A percentile compares a stretch with the other conserved stretches of the same genome.
Evolutionary conservation across 2,329 filamentous ascomycete genomes (phyloP).

Genomic region (Claviceps maximensis): DNA sequence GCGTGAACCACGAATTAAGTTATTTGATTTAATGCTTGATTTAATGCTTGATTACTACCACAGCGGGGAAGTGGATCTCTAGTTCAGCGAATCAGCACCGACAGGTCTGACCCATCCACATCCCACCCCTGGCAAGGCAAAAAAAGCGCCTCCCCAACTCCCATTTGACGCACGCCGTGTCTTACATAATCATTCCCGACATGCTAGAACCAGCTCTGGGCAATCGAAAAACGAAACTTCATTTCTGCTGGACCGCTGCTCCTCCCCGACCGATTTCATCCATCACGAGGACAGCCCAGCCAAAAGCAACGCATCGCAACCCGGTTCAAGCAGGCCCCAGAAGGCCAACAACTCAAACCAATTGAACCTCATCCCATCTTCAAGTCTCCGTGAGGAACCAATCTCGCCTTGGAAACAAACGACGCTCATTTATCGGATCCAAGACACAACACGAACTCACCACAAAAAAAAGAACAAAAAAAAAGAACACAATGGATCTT

Average conservation of each 20-base stretch:
- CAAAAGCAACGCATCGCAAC: background rate
- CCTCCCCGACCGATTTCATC: no score
- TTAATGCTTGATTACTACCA: no score
- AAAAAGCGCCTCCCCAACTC: background rate
- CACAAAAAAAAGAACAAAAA: constrained; percentile 1
- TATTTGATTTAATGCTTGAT: no score
- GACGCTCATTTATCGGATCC: background rate
- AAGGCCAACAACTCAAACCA: background rate
- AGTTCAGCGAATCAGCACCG: background rate
- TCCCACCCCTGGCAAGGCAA: background rate
- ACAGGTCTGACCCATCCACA: no score
- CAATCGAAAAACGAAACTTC: background rate
- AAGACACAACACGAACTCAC: background rate
- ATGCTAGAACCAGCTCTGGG: background rate
- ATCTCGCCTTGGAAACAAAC: background rate
- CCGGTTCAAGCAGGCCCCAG: background rate
- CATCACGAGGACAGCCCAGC: background rate
- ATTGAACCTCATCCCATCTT: background rate
- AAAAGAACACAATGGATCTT: constrained; percentile 19
- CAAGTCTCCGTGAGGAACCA: background rate
- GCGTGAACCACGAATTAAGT: background rate
- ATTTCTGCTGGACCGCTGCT: background rate
- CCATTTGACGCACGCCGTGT: background rate
- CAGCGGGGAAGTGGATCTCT: background rate
- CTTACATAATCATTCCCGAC: background rate